Percentiles rank a stretch among this genome's conserved stretches.
Conservation (phyloP, 495 filamentous ascomycete species). For the Lasiosphaeria ovina region DNA sequence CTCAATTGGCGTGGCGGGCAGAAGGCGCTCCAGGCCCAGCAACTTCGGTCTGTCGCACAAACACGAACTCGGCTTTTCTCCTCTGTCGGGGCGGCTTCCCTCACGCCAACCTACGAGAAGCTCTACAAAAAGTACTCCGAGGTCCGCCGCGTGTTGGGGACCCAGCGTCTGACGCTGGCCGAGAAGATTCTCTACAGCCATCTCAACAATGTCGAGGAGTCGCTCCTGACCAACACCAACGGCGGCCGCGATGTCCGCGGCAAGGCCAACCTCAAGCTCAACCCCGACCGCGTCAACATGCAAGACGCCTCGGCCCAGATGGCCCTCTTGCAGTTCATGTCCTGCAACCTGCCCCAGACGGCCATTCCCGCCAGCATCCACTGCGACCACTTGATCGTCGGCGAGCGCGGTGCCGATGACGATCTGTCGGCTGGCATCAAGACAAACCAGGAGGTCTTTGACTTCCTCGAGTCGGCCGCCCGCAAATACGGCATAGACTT, state of each 20-base stretch:
- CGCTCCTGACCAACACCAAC: slow-evolving; percentile 71
- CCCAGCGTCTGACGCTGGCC: slow-evolving; percentile 74
- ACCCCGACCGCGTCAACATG: slow-evolving; percentile 97
- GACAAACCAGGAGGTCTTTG: slow-evolving; percentile 95
- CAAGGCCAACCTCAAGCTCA: slow-evolving; percentile 91
- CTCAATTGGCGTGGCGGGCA: not conserved
- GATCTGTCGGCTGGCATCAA: slow-evolving; percentile 84
- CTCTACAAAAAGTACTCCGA: slow-evolving; percentile 47
- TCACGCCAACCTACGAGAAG: slow-evolving; percentile 47
- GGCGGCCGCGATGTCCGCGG: slow-evolving; percentile 82
- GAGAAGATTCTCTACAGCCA: slow-evolving; percentile 99
- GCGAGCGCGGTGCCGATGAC: slow-evolving; percentile 80
- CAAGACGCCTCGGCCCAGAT: slow-evolving; percentile 98
- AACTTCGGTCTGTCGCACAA: slow-evolving; percentile 19
- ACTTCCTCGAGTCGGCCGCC: slow-evolving; percentile 91
- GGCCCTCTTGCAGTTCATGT: slow-evolving; percentile 98
- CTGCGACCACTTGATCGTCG: slow-evolving; percentile 99
- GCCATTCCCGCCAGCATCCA: slow-evolving; percentile 98
- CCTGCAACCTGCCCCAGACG: slow-evolving; percentile 82
- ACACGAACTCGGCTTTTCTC: slow-evolving; percentile 27
- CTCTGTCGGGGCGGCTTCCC: slow-evolving; percentile 25
- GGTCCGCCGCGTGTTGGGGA: slow-evolving; percentile 71
- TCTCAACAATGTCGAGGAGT: slow-evolving; percentile 81
- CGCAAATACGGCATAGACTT: slow-evolving; percentile 98
- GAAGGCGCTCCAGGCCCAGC: slow-evolving; percentile 31